Evolutionary conservation across 805 yeast species (phyloP), one percentile per base, ranked within the genome.

Genomic region (Sugiyamaella marilandica): DNA sequence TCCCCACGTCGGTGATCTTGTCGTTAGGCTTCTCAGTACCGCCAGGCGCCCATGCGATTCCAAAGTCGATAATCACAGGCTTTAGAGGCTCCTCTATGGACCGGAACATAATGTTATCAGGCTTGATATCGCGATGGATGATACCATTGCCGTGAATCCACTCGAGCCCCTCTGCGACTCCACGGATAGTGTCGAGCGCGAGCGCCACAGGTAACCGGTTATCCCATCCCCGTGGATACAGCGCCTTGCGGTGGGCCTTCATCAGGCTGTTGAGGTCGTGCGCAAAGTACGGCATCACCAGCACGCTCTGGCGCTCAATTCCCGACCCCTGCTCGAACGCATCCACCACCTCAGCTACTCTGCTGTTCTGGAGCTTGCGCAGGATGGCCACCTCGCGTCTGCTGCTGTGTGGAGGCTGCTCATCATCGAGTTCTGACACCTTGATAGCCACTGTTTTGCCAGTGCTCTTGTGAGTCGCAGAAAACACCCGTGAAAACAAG

Each of bases 91-190:
- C 48, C 19, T 62, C 75, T 16, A 71, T 33, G 54, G 29, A 41
- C 60, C 53, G 70, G 55, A 84, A 82, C 63, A 88, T 67, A 51
- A 87, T 80, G 64, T 87, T 87, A 47, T 84, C 88, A 0, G 94
- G 90, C 66, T 94, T 94, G 59, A 70, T 8, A 69, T 59, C 58
- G 67, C 73, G 76, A 34, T 60, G 67, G 13, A 77, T 63, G 1
- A 78, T 69, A 1, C 66, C 62, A 1, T 51, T 41, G 2, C 41
- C 51, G 21, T 69, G 70, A 14, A 60, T 47, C 52, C 49, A 55
- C 7, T 24, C 59, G 50, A 65, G 52, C 1, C 55, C 71, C 5
- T 33, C 41, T 2, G 66, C 61, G 2, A 61, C 48, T 14, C 61
- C 57, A 7, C 57, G 55, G 16, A 60, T 24, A 3, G 62, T 54